Conservation (phyloP, 2,329 filamentous ascomycete genomes). For the Sarocladium strictum region DNA sequence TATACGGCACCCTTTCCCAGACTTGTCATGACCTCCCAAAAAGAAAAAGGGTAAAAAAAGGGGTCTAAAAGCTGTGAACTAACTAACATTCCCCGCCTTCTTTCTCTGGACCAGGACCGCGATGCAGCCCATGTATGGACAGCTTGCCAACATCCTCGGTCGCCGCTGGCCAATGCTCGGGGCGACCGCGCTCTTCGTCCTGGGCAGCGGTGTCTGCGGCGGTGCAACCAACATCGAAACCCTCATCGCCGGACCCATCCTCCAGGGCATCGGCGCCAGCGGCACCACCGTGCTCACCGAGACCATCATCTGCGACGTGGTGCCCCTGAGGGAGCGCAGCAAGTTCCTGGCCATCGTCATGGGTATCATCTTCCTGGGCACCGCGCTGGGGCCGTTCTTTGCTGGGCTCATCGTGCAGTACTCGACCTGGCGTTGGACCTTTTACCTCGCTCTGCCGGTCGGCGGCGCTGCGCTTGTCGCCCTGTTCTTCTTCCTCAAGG, state of each 20-base stretch:
- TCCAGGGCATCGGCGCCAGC: conserved; percentile 31
- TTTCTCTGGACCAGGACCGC: conserved; percentile 19
- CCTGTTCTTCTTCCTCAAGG: conserved; percentile 18
- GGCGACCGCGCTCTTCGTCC: conserved; percentile 16
- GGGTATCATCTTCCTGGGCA: conserved; percentile 25
- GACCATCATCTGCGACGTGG: conserved; percentile 34
- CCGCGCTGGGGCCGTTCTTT: conserved; percentile 26
- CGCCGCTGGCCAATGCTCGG: conserved; percentile 32
- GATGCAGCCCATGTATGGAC: conserved; percentile 42
- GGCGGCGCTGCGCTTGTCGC: conserved; percentile 16
- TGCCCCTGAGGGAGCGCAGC: conserved; percentile 39
- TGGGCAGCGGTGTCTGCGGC: conserved; percentile 18
- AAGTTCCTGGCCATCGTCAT: conserved; percentile 29
- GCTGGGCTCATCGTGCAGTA: conserved; percentile 21
- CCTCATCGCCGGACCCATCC: conserved; percentile 8
- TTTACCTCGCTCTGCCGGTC: conserved; percentile 35
- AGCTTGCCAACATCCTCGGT: conserved; percentile 44
- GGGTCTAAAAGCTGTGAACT: neutral
- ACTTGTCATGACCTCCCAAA: neutral
- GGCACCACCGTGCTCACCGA: conserved; percentile 17
- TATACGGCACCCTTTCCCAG: neutral
- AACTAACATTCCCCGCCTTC: neutral
- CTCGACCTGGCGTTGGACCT: conserved; percentile 37
- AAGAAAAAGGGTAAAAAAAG: too few species aligned
- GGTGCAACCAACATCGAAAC: conserved; percentile 7